A percentile compares a stretch with the other conserved stretches of the same genome.
Evolutionary conservation across 2,329 filamentous ascomycete species (phyloP).

Genomic region (Talaromyces sp.): DNA sequence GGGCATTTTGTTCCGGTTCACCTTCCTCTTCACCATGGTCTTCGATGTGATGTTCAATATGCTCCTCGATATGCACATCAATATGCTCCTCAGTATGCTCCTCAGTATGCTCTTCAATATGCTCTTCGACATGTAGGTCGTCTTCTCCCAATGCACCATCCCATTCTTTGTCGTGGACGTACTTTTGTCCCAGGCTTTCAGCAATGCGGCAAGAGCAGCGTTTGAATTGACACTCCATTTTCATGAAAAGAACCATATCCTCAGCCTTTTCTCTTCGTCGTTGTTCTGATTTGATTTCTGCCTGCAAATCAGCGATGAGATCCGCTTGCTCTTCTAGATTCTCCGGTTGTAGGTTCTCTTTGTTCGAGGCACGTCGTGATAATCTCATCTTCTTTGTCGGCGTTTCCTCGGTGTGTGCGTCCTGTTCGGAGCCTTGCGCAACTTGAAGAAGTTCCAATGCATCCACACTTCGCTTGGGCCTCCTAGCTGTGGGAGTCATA

Average conservation of each 20-base stretch:
- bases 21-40: neutral
- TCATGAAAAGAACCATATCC: conserved; percentile 53
- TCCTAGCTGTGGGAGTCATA: conserved; percentile 31
- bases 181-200: conserved; percentile 39
- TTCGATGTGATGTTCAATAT: neutral
- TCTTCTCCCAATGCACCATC: conserved; percentile 16
- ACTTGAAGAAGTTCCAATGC: conserved; percentile 26
- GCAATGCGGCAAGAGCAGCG: conserved; percentile 48
- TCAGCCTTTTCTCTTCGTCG: conserved; percentile 51
- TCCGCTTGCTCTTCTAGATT: conserved; percentile 36
- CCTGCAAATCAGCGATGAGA: conserved; percentile 44
- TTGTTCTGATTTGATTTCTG: conserved; percentile 52
- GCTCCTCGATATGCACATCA: neutral
- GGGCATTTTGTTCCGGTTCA: conserved; percentile 1
- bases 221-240: conserved; percentile 50
- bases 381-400: conserved; percentile 35
- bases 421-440: conserved; percentile 15
- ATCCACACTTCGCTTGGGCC: conserved; percentile 35
- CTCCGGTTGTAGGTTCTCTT: conserved; percentile 27
- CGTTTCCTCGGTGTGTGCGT: conserved; percentile 25
- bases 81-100: neutral
- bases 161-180: conserved; percentile 41
- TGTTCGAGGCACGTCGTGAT: conserved; percentile 29
- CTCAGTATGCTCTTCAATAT: neutral
- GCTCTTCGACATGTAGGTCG: conserved; percentile 16